A percentile compares a stretch with the other conserved stretches of the same genome.
phyloP scores from a whole-genome alignment of 164 flowering plant genomes.

The Piper longum region DNA sequence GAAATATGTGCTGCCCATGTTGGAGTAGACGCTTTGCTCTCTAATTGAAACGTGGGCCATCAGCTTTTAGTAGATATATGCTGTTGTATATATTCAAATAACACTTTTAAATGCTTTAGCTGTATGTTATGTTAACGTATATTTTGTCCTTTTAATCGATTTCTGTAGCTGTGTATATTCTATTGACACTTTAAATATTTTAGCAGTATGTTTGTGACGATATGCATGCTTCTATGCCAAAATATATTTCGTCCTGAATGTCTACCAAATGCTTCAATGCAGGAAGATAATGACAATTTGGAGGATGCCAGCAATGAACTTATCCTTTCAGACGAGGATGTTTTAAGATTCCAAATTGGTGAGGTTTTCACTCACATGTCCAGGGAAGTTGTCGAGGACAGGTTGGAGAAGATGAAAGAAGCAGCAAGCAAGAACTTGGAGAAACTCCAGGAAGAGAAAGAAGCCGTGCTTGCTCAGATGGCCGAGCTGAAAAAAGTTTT shows the following conservation, averaged over 20 bases:
- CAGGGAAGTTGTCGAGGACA: slow-evolving; percentile 72
- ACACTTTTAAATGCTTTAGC: too few relatives aligned
- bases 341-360: slow-evolving; percentile 77
- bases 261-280: neutral
- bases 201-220: neutral
- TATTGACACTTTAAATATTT: too few relatives aligned
- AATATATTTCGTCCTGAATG: neutral
- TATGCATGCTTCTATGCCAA: neutral
- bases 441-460: slow-evolving; percentile 81
- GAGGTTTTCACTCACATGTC: slow-evolving; percentile 91
- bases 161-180: too few relatives aligned
- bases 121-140: too few relatives aligned
- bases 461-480: slow-evolving; percentile 62
- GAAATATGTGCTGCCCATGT: too few relatives aligned
- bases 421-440: slow-evolving; percentile 42
- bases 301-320: slow-evolving; percentile 95
- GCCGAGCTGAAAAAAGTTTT: slow-evolving; percentile 74
- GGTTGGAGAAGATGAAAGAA: slow-evolving; percentile 74
- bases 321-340: slow-evolving; percentile 87
- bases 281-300: slow-evolving; percentile 77
- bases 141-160: too few relatives aligned
- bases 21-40: too few relatives aligned
- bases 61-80: too few relatives aligned
- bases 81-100: too few relatives aligned
- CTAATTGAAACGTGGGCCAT: too few relatives aligned